Evolutionary conservation across 106 monocot genomes (phyloP).

Genomic region (Acorus calamus): DNA sequence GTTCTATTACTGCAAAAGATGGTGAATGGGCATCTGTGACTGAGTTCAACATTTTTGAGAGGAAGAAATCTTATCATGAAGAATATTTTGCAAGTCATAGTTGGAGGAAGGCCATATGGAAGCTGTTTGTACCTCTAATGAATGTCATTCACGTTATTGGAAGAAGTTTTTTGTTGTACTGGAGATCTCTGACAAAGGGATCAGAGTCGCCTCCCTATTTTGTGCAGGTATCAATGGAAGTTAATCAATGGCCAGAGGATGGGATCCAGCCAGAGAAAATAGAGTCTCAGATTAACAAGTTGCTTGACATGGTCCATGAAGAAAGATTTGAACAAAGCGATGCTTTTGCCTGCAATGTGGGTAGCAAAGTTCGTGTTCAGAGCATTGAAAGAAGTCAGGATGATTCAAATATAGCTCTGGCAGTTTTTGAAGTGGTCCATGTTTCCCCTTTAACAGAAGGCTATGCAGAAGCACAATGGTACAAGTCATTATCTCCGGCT

Average conservation of each 20-base stretch:
- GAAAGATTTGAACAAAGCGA: slow-evolving; percentile 40
- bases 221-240: slow-evolving; percentile 86
- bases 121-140: slow-evolving; percentile 31
- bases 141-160: slow-evolving; percentile 33
- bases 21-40: slow-evolving; percentile 80
- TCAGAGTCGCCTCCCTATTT: slow-evolving; percentile 92
- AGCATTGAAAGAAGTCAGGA: slow-evolving; percentile 90
- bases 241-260: slow-evolving; percentile 81
- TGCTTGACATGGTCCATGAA: slow-evolving; percentile 54
- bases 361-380: slow-evolving; percentile 72
- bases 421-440: slow-evolving; percentile 90
- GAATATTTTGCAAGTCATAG: slow-evolving; percentile 10
- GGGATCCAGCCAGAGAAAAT: slow-evolving; percentile 92
- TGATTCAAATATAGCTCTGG: slow-evolving; percentile 51
- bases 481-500: slow-evolving; percentile 73
- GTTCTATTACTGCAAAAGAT: slow-evolving; percentile 90
- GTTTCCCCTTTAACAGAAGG: slow-evolving; percentile 55
- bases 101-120: slow-evolving; percentile 28
- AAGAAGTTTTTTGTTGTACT: slow-evolving; percentile 65
- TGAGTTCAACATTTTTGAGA: slow-evolving; percentile 45
- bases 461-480: slow-evolving; percentile 32
- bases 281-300: slow-evolving; percentile 70
- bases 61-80: slow-evolving; percentile 25
- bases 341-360: slow-evolving; percentile 30
- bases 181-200: slow-evolving; percentile 82